Conservation (phyloP, 139 green algal species). For the Pseudopediastrum boryanum region DNA sequence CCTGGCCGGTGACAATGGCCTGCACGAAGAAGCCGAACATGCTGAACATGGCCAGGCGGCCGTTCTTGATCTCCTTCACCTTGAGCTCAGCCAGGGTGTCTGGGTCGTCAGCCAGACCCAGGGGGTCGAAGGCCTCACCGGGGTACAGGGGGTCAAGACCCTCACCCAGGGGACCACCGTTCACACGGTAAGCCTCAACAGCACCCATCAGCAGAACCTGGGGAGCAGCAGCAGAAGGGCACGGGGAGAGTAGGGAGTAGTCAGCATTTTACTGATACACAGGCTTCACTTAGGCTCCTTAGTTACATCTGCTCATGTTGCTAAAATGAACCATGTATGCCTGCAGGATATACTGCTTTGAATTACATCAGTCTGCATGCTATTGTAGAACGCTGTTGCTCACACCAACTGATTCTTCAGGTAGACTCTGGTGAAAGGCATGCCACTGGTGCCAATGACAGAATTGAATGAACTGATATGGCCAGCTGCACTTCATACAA, state of each 20-base stretch:
- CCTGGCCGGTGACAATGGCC: constrained; percentile 76
- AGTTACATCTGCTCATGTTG: background rate
- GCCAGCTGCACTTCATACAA: background rate
- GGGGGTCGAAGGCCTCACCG: constrained; percentile 85
- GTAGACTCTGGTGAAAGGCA: background rate
- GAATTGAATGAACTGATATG: background rate
- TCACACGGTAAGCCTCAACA: constrained; percentile 80
- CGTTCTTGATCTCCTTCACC: constrained; percentile 98
- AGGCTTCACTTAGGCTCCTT: background rate
- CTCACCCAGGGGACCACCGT: constrained; percentile 55
- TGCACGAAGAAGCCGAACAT: constrained; percentile 87
- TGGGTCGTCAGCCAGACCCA: constrained; percentile 95
- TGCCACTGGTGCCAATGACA: background rate
- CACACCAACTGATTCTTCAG: background rate
- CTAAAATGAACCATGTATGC: background rate
- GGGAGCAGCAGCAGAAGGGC: background rate
- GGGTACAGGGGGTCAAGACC: constrained; percentile 66
- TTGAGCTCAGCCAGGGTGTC: constrained; percentile 89
- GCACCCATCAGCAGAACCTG: constrained; percentile 80
- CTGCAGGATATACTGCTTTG: background rate
- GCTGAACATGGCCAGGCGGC: constrained; percentile 93
- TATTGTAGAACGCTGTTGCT: too few relatives aligned
- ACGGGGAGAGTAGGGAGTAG: background rate
- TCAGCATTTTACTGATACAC: background rate
- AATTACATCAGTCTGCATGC: background rate